A percentile compares a stretch with the other conserved stretches of the same genome.
These are phyloP conservation scores for Paramecium primaurelia DNA, from an alignment of 73 alveolate genomes.

Conservation along the genomic window DNA sequence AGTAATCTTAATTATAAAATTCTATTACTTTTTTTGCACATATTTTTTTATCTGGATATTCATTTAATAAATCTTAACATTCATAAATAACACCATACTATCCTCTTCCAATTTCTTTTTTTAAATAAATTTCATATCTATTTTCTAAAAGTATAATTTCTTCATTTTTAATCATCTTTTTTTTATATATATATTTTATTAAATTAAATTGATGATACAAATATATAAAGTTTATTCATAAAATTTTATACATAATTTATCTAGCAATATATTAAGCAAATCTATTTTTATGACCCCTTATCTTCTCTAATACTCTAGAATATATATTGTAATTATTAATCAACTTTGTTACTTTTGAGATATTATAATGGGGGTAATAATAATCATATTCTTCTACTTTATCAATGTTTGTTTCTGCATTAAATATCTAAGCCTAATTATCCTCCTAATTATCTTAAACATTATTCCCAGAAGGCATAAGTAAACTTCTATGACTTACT, in stretches of 20 bases:
- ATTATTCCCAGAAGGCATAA: background rate
- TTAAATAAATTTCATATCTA: background rate
- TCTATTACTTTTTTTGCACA: background rate
- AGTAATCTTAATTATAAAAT: background rate
- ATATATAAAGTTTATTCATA: background rate
- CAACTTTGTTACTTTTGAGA: background rate
- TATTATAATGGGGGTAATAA: slow-evolving; percentile 1
- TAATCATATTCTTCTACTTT: background rate
- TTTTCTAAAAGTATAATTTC: background rate
- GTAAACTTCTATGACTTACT: background rate
- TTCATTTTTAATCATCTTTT: background rate
- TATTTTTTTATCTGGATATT: background rate
- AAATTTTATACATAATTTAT: background rate
- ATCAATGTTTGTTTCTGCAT: background rate
- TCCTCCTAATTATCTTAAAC: background rate
- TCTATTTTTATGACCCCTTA: background rate
- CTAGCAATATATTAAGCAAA: background rate
- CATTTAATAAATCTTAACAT: background rate
- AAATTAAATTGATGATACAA: background rate
- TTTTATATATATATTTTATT: too few relatives aligned
- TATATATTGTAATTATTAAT: slow-evolving; percentile 7
- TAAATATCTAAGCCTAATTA: background rate
- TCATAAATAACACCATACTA: background rate
- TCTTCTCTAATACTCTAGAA: background rate
- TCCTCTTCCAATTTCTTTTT: background rate